These are phyloP conservation scores for Aspergillus ochraceus DNA, from an alignment of 2,329 filamentous ascomycete genomes.

Conservation along the genomic window DNA sequence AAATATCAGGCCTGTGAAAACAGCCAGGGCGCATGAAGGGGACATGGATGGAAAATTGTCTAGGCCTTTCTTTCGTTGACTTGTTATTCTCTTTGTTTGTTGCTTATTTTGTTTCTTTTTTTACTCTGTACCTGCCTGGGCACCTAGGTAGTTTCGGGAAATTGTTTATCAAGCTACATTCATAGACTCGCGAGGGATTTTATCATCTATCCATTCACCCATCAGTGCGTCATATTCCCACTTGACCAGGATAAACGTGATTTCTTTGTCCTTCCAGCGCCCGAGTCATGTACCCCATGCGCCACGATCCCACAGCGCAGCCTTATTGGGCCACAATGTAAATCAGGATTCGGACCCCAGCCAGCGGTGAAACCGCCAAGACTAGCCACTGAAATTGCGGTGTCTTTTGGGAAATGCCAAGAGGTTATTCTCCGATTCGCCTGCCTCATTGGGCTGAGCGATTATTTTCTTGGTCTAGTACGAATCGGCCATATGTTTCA, in stretches of 20 bases:
- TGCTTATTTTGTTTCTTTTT: neutral
- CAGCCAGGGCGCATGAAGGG: neutral
- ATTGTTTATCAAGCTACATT: neutral
- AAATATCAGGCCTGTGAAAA: neutral
- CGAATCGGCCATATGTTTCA: no score
- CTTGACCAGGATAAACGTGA: neutral
- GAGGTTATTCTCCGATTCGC: neutral
- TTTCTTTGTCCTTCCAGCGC: neutral
- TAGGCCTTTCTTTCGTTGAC: neutral
- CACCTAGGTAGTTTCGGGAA: neutral
- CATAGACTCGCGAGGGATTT: neutral
- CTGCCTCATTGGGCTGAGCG: neutral
- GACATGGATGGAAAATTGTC: neutral
- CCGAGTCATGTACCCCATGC: neutral
- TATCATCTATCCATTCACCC: neutral
- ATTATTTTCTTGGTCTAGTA: no score
- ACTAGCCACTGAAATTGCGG: neutral
- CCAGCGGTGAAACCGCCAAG: neutral
- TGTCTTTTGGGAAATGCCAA: neutral
- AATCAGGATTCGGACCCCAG: neutral
- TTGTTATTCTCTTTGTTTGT: neutral
- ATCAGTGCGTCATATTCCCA: neutral
- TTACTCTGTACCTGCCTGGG: neutral
- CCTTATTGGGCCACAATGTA: neutral
- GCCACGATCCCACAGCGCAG: neutral